A percentile compares a stretch with the other conserved stretches of the same genome.
phyloP scores from a whole-genome alignment of 2,329 filamentous ascomycete genomes.

The Mollisia scopiformis region DNA sequence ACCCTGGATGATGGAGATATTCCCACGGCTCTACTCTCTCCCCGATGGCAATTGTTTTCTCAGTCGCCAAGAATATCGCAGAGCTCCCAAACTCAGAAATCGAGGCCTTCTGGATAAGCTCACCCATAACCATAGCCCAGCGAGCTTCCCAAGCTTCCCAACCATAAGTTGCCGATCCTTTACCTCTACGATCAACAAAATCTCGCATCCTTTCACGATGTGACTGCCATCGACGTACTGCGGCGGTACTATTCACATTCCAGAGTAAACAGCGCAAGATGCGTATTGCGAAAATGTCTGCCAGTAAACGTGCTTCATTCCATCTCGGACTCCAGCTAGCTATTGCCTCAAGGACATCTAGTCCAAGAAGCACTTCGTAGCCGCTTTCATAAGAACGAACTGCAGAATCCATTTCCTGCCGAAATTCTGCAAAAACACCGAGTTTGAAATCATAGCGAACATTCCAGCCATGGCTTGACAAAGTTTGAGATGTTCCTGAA shows the following conservation, averaged over 20 bases:
- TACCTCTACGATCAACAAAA: slow-evolving; percentile 80
- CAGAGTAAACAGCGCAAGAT: slow-evolving; percentile 82
- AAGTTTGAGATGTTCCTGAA: slow-evolving; percentile 79
- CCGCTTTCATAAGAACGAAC: slow-evolving; percentile 84
- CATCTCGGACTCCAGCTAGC: slow-evolving; percentile 89
- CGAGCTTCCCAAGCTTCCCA: slow-evolving; percentile 93
- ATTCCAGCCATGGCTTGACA: slow-evolving; percentile 89
- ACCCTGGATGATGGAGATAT: slow-evolving; percentile 65
- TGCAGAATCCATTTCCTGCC: slow-evolving; percentile 89
- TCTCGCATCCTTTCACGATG: slow-evolving; percentile 77
- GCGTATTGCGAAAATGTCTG: slow-evolving; percentile 80
- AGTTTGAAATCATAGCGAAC: slow-evolving; percentile 95
- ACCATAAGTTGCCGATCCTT: slow-evolving; percentile 85
- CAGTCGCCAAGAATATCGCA: slow-evolving; percentile 55
- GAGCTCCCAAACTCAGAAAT: slow-evolving; percentile 51
- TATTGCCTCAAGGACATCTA: slow-evolving; percentile 85
- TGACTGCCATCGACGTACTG: slow-evolving; percentile 77
- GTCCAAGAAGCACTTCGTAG: slow-evolving; percentile 79
- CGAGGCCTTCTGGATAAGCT: slow-evolving; percentile 57
- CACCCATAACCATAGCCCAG: slow-evolving; percentile 66
- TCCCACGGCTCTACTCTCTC: slow-evolving; percentile 67
- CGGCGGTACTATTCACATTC: slow-evolving; percentile 76
- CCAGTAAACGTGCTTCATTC: slow-evolving; percentile 88
- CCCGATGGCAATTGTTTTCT: slow-evolving; percentile 56
- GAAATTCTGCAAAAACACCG: slow-evolving; percentile 87